Evolutionary conservation across 2,329 filamentous ascomycete genomes (phyloP), one percentile per base, ranked within the genome.

Genomic region (Chaetothyriales sp.): DNA sequence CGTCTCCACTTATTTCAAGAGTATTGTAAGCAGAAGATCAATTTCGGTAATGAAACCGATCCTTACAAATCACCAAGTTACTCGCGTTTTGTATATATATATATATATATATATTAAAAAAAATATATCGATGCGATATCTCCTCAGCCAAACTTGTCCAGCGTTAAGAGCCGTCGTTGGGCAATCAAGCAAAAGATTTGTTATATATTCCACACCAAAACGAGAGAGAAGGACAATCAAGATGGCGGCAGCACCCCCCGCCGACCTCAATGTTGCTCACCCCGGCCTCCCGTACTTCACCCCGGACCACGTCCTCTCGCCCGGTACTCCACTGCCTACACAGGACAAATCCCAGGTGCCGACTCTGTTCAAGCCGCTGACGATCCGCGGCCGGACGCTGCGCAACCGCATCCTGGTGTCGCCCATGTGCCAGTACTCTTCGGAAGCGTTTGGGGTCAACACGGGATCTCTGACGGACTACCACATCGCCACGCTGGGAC

Each of bases 351-450:
- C 49, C 15, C 50, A 47, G 19, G 51, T 52, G 12, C 57, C 57
- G 10, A 60, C 56, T 3, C 57, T 61, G 15, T 61, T 61, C 50
- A 55, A 49, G 2, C 78, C 78, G 9, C 66, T 80, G 55, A 70
- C 64, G 51, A 75, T 79, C 58, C 74, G 78, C 50, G 69, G 67
- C 53, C 59, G 78, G 50, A 71, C 69, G 42, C 66, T 80, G 20
- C 67, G 69, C 53, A 80, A 81, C 66, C 76, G 78, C 51, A 70
- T 80, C 61, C 72, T 69, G 48, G 47, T 72, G 5, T 57, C 74
- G 49, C 78, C 79, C 51, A 80, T 81, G 77, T 81, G 78, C 66
- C 75, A 71, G 58, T 72, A 69, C 57, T 70, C 68, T 3, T 64
- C 52, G 2, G 57, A 55, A 3, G 22, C 58, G 2, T 44, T 26